A percentile compares a stretch with the other conserved stretches of the same genome.
Evolutionary conservation across 2,329 filamentous ascomycete species (phyloP).

Genomic region (Alternaria rosae): DNA sequence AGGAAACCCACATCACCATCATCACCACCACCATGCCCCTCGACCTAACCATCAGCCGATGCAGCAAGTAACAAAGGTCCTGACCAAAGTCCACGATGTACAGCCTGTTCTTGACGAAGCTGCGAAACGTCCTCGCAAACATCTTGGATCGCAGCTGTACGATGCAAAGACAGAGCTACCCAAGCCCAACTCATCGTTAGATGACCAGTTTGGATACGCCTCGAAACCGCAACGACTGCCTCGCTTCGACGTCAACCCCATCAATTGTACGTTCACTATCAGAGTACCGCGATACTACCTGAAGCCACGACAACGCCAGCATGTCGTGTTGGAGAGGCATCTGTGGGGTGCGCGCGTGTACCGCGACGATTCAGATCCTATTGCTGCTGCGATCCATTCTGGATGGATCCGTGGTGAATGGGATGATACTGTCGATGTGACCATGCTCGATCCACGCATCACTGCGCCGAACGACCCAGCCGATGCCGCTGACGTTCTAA

Average conservation of each 20-base stretch:
- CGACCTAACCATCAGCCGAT: conserved; percentile 32
- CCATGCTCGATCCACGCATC: conserved; percentile 67
- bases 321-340: conserved; percentile 80
- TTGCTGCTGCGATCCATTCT: conserved; percentile 90
- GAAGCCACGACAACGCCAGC: conserved; percentile 72
- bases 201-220: conserved; percentile 65
- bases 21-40: conserved; percentile 42
- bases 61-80: conserved; percentile 61
- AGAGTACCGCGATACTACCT: conserved; percentile 85
- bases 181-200: conserved; percentile 50
- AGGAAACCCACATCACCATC: conserved; percentile 46
- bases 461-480: conserved; percentile 53
- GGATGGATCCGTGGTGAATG: conserved; percentile 93
- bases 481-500: conserved; percentile 53
- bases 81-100: conserved; percentile 66
- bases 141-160: conserved; percentile 87
- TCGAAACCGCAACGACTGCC: conserved; percentile 76
- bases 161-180: conserved; percentile 67
- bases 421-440: conserved; percentile 76
- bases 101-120: conserved; percentile 73
- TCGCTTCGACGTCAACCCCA: conserved; percentile 74
- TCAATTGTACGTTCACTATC: conserved; percentile 87
- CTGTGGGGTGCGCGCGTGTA: conserved; percentile 96
- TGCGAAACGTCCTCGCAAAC: conserved; percentile 73
- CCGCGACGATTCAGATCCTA: conserved; percentile 91